Percentiles rank a stretch among this genome's conserved stretches.
These are phyloP conservation scores for Westerdykella ornata DNA, from an alignment of 2,329 filamentous ascomycete species.

Conservation along the genomic window DNA sequence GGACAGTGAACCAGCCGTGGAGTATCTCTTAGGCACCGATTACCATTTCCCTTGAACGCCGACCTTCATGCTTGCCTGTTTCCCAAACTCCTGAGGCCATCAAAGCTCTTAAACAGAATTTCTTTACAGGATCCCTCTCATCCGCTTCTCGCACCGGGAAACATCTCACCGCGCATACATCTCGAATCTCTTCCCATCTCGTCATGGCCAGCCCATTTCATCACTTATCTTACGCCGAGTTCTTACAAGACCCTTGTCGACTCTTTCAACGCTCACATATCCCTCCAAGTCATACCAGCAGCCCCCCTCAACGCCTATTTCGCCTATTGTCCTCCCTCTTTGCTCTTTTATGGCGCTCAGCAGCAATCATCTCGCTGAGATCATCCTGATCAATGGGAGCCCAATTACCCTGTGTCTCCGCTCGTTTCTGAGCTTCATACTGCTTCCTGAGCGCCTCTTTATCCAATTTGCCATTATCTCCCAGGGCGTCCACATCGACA, in stretches of 20 bases:
- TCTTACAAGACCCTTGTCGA: slow-evolving; percentile 11
- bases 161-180: neutral
- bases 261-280: slow-evolving; percentile 2
- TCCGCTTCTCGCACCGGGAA: neutral
- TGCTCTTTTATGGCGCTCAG: slow-evolving; percentile 82
- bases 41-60: too few relatives aligned
- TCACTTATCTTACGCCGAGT: slow-evolving; percentile 6
- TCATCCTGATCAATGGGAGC: slow-evolving; percentile 81
- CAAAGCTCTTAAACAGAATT: neutral
- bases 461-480: slow-evolving; percentile 66
- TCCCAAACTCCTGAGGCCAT: too few relatives aligned
- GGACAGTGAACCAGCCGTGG: too few relatives aligned
- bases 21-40: too few relatives aligned
- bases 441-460: slow-evolving; percentile 75
- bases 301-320: slow-evolving; percentile 46
- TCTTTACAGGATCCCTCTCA: neutral
- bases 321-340: slow-evolving; percentile 78
- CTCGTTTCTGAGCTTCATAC: slow-evolving; percentile 66
- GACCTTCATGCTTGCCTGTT: too few relatives aligned
- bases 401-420: slow-evolving; percentile 56
- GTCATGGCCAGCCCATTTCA: neutral
- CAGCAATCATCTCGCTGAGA: slow-evolving; percentile 89
- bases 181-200: neutral
- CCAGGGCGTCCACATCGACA: slow-evolving; percentile 76
- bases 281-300: neutral